A percentile compares a stretch with the other conserved stretches of the same genome.
phyloP scores from a whole-genome alignment of 1,284 basidiomycete genomes.

The Golubevia pallescens region DNA sequence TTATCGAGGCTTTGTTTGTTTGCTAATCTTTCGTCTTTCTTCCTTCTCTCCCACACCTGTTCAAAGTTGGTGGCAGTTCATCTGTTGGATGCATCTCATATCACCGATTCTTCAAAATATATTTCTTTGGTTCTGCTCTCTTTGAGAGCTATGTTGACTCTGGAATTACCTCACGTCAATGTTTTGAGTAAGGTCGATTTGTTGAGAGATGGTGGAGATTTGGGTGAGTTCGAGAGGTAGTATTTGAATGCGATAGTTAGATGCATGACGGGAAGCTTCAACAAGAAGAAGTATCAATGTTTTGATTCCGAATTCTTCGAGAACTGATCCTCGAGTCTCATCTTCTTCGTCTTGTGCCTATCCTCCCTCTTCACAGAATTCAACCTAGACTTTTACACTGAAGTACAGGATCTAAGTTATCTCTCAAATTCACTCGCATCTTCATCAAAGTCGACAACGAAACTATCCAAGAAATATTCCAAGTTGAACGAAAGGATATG shows the following conservation, averaged over 20 bases:
- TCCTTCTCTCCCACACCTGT: background rate
- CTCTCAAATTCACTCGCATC: background rate
- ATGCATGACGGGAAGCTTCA: constrained; percentile 6
- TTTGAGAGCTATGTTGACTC: constrained; percentile 58
- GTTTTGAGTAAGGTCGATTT: constrained; percentile 61
- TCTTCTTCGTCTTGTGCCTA: too few relatives aligned
- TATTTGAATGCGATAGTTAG: background rate
- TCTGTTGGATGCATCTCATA: constrained; percentile 55
- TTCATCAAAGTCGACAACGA: background rate
- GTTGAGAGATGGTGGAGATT: constrained; percentile 22
- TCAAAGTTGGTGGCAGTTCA: constrained; percentile 56
- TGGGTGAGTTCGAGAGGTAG: constrained; percentile 11
- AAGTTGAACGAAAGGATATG: constrained; percentile 84
- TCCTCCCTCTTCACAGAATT: constrained; percentile 72
- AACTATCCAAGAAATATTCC: constrained; percentile 3
- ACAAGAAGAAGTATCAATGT: constrained; percentile 8
- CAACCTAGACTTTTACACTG: constrained; percentile 96
- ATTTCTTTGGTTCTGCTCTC: constrained; percentile 56
- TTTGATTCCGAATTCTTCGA: background rate
- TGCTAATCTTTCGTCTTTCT: background rate
- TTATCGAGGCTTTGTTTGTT: too few relatives aligned
- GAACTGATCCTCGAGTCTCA: background rate
- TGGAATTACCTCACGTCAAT: constrained; percentile 62
- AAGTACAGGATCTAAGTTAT: constrained; percentile 79
- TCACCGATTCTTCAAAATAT: constrained; percentile 56